Conservation (phyloP, 2,329 filamentous ascomycete species). For the Aspergillus neoniger region DNA sequence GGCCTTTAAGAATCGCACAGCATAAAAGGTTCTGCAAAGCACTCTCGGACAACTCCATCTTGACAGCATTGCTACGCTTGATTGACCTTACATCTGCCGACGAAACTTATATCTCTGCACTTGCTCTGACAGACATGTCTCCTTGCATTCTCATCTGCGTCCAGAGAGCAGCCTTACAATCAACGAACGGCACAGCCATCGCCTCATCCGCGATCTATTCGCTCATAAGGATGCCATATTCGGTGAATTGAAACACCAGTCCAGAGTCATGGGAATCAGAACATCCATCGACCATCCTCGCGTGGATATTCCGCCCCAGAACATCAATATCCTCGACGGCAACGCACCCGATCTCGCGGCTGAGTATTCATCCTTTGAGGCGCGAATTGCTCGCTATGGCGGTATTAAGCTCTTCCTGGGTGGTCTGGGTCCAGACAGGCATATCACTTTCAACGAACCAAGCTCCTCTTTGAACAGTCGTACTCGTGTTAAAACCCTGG, state of each 20-base stretch:
- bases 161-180: conserved; percentile 87
- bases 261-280: conserved; percentile 48
- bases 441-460: conserved; percentile 90
- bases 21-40: too few relatives aligned
- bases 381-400: conserved; percentile 70
- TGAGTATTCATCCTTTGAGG: conserved; percentile 79
- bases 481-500: conserved; percentile 82
- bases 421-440: conserved; percentile 81
- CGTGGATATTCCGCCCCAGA: conserved; percentile 76
- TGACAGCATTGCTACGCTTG: conserved; percentile 94
- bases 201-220: conserved; percentile 88
- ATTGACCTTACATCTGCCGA: conserved; percentile 93
- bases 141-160: conserved; percentile 85
- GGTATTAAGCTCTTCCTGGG: conserved; percentile 85
- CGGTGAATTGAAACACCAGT: conserved; percentile 82
- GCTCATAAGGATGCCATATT: conserved; percentile 94
- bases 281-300: conserved; percentile 67
- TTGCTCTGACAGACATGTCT: conserved; percentile 70
- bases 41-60: conserved; percentile 92
- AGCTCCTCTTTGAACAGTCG: conserved; percentile 75
- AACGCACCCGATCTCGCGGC: conserved; percentile 73
- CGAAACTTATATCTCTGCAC: conserved; percentile 74
- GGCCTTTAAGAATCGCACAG: too few relatives aligned
- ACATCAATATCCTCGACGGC: conserved; percentile 82
- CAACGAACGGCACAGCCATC: conserved; percentile 91